A percentile compares a stretch with the other conserved stretches of the same genome.
phyloP scores from a whole-genome alignment of 768 basidiomycete species.

The Leccinum obscurum region DNA sequence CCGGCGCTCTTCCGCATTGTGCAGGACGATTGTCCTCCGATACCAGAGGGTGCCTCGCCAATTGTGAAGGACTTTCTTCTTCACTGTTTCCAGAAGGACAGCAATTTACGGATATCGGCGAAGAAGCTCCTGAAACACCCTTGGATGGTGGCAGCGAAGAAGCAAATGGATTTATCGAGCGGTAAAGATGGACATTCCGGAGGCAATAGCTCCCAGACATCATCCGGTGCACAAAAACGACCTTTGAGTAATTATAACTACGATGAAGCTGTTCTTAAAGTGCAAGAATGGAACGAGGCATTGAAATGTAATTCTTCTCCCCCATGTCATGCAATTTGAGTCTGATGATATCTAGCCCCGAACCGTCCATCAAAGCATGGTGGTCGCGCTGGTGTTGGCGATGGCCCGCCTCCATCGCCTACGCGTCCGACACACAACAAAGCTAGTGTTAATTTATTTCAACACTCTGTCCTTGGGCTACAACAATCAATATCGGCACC shows the following conservation, averaged over 20 bases:
- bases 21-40: constrained; percentile 95
- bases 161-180: constrained; percentile 53
- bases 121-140: constrained; percentile 91
- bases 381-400: constrained; percentile 34
- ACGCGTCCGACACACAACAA: constrained; percentile 36
- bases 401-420: constrained; percentile 47
- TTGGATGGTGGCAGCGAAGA: constrained; percentile 90
- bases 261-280: constrained; percentile 90
- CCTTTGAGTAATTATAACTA: constrained; percentile 82
- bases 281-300: constrained; percentile 99
- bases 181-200: constrained; percentile 31
- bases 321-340: constrained; percentile 16
- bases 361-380: constrained; percentile 73
- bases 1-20: constrained; percentile 98
- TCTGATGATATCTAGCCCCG: constrained; percentile 50
- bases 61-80: constrained; percentile 96
- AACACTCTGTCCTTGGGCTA: constrained; percentile 35
- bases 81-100: constrained; percentile 98
- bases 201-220: constrained; percentile 38
- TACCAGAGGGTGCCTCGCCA: constrained; percentile 93
- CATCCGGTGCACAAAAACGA: constrained; percentile 38
- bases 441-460: constrained; percentile 26
- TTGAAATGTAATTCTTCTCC: constrained; percentile 64
- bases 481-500: constrained; percentile 38
- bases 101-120: constrained; percentile 90